A percentile compares a stretch with the other conserved stretches of the same genome.
These are phyloP conservation scores for Xylaria nigripes DNA, from an alignment of 495 filamentous ascomycete genomes.

Conservation along the genomic window DNA sequence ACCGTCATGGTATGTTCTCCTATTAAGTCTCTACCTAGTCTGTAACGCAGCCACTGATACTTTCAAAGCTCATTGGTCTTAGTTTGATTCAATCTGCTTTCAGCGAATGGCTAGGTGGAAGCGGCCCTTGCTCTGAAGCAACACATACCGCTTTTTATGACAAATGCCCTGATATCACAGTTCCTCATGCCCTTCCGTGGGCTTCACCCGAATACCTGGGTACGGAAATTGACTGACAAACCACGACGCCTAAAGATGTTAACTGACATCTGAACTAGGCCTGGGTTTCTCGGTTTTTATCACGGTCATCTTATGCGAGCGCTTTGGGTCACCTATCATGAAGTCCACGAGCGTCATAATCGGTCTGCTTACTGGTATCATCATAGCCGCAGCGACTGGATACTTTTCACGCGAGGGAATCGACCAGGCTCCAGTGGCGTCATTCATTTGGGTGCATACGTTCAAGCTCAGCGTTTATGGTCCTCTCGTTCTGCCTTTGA, in stretches of 20 bases:
- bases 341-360: slow-evolving; percentile 65
- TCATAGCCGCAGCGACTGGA: slow-evolving; percentile 74
- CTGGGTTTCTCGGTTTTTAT: slow-evolving; percentile 85
- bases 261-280: slow-evolving; percentile 23
- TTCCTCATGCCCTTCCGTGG: slow-evolving; percentile 80
- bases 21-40: background rate
- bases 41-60: background rate
- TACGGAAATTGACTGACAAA: background rate
- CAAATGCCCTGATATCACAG: slow-evolving; percentile 61
- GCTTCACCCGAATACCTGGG: slow-evolving; percentile 77
- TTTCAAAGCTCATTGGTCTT: slow-evolving; percentile 49
- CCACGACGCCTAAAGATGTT: too few relatives aligned
- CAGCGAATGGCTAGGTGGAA: slow-evolving; percentile 77
- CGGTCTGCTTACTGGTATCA: slow-evolving; percentile 77
- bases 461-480: slow-evolving; percentile 76
- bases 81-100: slow-evolving; percentile 69
- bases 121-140: slow-evolving; percentile 50
- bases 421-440: slow-evolving; percentile 60
- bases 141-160: slow-evolving; percentile 48
- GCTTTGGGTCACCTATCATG: slow-evolving; percentile 68
- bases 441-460: slow-evolving; percentile 87
- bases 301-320: slow-evolving; percentile 80
- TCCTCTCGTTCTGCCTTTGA: slow-evolving; percentile 71
- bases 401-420: slow-evolving; percentile 73
- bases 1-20: slow-evolving; percentile 55